Evolutionary conservation across 2,329 filamentous ascomycete genomes (phyloP).

Genomic region (Fusarium sp.): DNA sequence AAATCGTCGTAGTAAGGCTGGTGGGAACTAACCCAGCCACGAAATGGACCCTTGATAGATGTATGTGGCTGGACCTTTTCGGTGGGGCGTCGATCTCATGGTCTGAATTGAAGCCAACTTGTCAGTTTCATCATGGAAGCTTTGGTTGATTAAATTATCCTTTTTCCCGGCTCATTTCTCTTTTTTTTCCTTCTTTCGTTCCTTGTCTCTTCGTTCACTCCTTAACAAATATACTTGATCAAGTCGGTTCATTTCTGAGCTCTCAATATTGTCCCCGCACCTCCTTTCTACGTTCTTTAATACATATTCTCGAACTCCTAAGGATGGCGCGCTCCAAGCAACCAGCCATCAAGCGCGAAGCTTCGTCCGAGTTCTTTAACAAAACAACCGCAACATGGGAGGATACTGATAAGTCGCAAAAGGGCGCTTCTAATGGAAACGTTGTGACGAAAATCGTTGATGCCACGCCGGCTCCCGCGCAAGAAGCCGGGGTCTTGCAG

Average conservation of each 20-base stretch:
- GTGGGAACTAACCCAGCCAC: slow-evolving; percentile 9
- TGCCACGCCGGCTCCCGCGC: slow-evolving; percentile 48
- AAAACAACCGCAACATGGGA: slow-evolving; percentile 56
- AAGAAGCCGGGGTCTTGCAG: slow-evolving; percentile 75
- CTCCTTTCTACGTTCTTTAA: neutral
- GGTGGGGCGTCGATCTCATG: slow-evolving; percentile 36
- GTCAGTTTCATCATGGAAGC: slow-evolving; percentile 45
- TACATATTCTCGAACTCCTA: neutral
- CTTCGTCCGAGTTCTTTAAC: slow-evolving; percentile 74
- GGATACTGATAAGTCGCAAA: slow-evolving; percentile 46
- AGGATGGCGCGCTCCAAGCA: slow-evolving; percentile 79
- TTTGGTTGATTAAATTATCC: slow-evolving; percentile 27
- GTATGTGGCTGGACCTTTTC: slow-evolving; percentile 28
- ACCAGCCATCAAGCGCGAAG: slow-evolving; percentile 71
- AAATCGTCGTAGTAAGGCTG: slow-evolving; percentile 3
- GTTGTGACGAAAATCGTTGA: slow-evolving; percentile 40
- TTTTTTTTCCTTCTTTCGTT: slow-evolving; percentile 20
- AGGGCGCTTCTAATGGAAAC: slow-evolving; percentile 39
- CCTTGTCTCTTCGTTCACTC: slow-evolving; percentile 23
- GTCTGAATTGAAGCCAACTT: slow-evolving; percentile 44
- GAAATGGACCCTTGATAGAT: slow-evolving; percentile 14
- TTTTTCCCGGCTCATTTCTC: slow-evolving; percentile 23
- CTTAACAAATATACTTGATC: neutral
- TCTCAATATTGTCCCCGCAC: neutral
- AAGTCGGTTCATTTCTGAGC: neutral